A percentile compares a stretch with the other conserved stretches of the same genome.
These are phyloP conservation scores for Botrytis medusae DNA, from an alignment of 2,329 filamentous ascomycete genomes.

Conservation along the genomic window DNA sequence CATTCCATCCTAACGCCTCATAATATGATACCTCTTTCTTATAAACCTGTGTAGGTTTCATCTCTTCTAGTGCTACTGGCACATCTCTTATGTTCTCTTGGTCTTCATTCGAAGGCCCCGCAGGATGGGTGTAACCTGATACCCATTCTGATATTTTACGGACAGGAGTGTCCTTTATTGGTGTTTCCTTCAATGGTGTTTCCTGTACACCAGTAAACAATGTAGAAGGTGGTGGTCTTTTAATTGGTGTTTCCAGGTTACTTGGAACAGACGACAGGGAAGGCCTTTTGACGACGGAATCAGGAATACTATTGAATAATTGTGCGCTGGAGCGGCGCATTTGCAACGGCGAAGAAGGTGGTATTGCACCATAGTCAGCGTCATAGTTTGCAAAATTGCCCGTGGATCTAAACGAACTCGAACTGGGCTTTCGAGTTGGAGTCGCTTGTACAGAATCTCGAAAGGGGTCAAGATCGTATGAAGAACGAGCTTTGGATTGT, in stretches of 20 bases:
- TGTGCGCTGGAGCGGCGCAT: conserved; percentile 34
- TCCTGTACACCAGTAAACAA: background rate
- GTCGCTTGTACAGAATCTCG: conserved; percentile 36
- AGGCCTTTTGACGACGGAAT: conserved; percentile 28
- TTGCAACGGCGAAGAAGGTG: conserved; percentile 35
- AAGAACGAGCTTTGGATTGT: conserved; percentile 31
- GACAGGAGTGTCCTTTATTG: conserved; percentile 28
- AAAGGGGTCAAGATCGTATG: conserved; percentile 28
- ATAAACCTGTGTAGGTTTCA: conserved; percentile 7
- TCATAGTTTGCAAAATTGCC: background rate
- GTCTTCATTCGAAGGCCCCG: conserved; percentile 21
- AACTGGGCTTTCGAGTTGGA: conserved; percentile 32
- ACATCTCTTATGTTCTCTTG: conserved; percentile 31
- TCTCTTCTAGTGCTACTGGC: background rate
- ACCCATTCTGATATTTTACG: conserved; percentile 25
- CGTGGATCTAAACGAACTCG: background rate
- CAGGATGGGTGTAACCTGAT: conserved; percentile 30
- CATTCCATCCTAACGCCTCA: conserved; percentile 42
- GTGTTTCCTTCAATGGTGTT: conserved; percentile 36
- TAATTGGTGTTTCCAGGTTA: conserved; percentile 36
- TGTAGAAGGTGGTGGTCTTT: conserved; percentile 20
- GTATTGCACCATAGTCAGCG: conserved; percentile 23
- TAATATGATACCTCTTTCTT: conserved; percentile 39
- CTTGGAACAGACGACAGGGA: conserved; percentile 17
- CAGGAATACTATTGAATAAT: conserved; percentile 32